A percentile compares a stretch with the other conserved stretches of the same genome.
phyloP scores from a whole-genome alignment of 2,329 filamentous ascomycete genomes.

The Xylaria arbuscula region DNA sequence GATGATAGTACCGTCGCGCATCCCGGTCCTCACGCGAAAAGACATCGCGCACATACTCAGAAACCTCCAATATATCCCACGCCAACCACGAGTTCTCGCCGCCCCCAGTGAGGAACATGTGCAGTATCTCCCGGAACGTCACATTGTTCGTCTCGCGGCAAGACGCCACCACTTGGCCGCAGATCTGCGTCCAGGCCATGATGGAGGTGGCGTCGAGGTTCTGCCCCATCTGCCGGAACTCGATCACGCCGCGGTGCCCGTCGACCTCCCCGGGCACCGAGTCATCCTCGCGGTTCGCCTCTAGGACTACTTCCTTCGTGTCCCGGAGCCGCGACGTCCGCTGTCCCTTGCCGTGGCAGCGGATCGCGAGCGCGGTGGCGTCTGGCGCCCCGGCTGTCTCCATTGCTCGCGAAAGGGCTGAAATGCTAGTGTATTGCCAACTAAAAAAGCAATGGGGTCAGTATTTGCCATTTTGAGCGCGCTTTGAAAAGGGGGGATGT shows the following conservation, averaged over 20 bases:
- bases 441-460: not conserved
- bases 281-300: not conserved
- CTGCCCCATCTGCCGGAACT: conserved; percentile 38
- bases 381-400: not conserved
- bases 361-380: conserved; percentile 16
- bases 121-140: not conserved
- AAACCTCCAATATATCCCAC: not conserved
- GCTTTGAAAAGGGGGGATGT: not conserved
- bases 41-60: too few relatives aligned
- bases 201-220: conserved; percentile 29
- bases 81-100: not conserved
- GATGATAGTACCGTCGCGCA: not conserved
- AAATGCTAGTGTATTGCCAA: conserved; percentile 33
- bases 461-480: not conserved
- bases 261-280: conserved; percentile 29
- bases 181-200: conserved; percentile 16
- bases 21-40: not conserved
- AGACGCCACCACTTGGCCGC: conserved; percentile 10
- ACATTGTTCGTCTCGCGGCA: not conserved
- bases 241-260: conserved; percentile 36
- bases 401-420: conserved; percentile 17
- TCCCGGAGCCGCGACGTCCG: conserved; percentile 1
- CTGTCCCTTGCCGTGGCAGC: conserved; percentile 24
- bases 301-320: not conserved
- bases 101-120: not conserved